phyloP scores from a whole-genome alignment of 1,284 basidiomycete genomes.

The Ceratobasidium theobromae region DNA sequence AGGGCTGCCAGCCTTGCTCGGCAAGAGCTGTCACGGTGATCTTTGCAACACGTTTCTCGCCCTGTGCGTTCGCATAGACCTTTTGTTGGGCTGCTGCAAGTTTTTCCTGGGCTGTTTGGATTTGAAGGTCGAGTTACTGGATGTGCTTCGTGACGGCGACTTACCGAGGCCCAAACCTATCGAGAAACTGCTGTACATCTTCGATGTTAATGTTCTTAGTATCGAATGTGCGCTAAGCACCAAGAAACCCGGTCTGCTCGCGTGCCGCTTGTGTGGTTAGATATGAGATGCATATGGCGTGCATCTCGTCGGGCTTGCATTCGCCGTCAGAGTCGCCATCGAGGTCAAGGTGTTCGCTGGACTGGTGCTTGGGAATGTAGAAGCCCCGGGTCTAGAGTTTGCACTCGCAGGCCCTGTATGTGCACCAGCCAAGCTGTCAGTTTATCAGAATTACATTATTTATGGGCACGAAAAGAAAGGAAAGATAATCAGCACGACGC shows the following conservation, averaged over 20 bases:
- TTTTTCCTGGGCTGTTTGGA: slow-evolving; percentile 30
- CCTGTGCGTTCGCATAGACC: slow-evolving; percentile 19
- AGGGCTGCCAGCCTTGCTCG: slow-evolving; percentile 32
- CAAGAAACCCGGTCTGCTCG: slow-evolving; percentile 32
- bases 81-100: background rate
- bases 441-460: too few species aligned
- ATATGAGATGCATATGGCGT: too few species aligned
- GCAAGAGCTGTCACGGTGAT: slow-evolving; percentile 35
- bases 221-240: slow-evolving; percentile 34
- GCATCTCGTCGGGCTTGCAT: too few species aligned
- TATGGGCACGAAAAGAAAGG: too few species aligned
- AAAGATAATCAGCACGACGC: too few species aligned
- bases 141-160: slow-evolving; percentile 25
- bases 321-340: too few species aligned
- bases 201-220: slow-evolving; percentile 32
- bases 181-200: slow-evolving; percentile 36
- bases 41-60: slow-evolving; percentile 32
- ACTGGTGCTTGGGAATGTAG: too few species aligned
- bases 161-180: slow-evolving; percentile 34
- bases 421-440: too few species aligned
- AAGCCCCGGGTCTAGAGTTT: too few species aligned
- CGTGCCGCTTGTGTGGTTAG: slow-evolving; percentile 10
- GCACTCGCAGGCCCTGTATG: too few species aligned
- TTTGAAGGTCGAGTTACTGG: slow-evolving; percentile 20
- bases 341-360: too few species aligned